These are phyloP conservation scores for Ammopiptanthus mongolicus DNA, from an alignment of 306 rosid genomes.

Conservation along the genomic window DNA sequence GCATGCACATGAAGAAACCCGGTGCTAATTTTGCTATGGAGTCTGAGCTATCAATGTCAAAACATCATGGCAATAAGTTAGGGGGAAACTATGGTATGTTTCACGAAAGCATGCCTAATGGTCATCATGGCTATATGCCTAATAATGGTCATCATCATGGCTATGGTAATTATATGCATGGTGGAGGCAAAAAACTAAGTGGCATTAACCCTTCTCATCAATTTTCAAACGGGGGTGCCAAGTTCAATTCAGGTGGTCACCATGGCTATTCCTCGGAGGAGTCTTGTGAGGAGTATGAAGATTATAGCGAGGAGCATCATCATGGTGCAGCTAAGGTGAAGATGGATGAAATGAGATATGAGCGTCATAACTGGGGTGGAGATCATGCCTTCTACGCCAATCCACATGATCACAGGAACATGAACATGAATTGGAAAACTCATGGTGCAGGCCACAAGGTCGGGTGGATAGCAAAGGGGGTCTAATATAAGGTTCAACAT, in stretches of 20 bases:
- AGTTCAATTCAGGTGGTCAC: slow-evolving; percentile 4
- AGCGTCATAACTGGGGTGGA: slow-evolving; percentile 7
- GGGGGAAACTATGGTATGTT: too few relatives aligned
- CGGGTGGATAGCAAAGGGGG: slow-evolving; percentile 29
- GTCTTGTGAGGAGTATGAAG: background rate
- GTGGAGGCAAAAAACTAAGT: background rate
- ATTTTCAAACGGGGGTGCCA: background rate
- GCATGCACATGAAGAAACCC: slow-evolving; percentile 13
- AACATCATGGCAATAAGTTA: too few relatives aligned
- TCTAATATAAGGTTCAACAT: background rate
- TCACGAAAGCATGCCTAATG: too few relatives aligned
- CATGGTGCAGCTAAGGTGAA: background rate
- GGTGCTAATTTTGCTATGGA: too few relatives aligned
- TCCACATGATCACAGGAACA: background rate
- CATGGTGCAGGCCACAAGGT: slow-evolving; percentile 11
- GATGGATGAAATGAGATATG: slow-evolving; percentile 28
- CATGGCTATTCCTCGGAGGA: background rate
- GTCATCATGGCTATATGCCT: background rate
- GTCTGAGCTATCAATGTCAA: too few relatives aligned
- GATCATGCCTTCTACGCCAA: background rate
- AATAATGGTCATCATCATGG: background rate
- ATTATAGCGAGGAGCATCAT: slow-evolving; percentile 12
- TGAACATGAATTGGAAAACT: slow-evolving; percentile 10
- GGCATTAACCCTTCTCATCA: background rate
- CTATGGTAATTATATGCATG: background rate